These are phyloP conservation scores for Plasmodium vinckei DNA, from an alignment of 169 alveolate genomes.

Conservation along the genomic window DNA sequence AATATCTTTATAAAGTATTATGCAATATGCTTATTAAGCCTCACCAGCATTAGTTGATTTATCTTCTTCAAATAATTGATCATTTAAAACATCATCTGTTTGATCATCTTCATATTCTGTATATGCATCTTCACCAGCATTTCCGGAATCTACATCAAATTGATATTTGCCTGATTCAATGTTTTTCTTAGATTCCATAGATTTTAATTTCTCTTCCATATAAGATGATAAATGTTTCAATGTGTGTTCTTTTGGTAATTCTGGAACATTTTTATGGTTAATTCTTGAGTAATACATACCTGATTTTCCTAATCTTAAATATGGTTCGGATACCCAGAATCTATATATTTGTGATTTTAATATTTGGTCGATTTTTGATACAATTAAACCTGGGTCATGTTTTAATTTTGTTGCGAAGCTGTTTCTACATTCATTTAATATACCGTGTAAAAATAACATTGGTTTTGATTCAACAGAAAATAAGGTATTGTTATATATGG, in stretches of 20 bases:
- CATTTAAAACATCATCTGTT: slow-evolving; percentile 16
- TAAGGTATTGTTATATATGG: slow-evolving; percentile 74
- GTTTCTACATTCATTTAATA: slow-evolving; percentile 60
- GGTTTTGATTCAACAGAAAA: slow-evolving; percentile 73
- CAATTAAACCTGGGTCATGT: slow-evolving; percentile 76
- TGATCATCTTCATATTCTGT: slow-evolving; percentile 22
- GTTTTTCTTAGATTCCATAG: slow-evolving; percentile 73
- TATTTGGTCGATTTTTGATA: slow-evolving; percentile 75
- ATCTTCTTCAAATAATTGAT: slow-evolving; percentile 17
- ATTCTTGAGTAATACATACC: slow-evolving; percentile 19
- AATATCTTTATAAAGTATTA: not conserved
- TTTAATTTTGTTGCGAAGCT: slow-evolving; percentile 68
- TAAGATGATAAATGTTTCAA: slow-evolving; percentile 61
- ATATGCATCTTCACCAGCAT: not conserved
- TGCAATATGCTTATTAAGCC: not conserved
- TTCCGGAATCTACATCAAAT: slow-evolving; percentile 43
- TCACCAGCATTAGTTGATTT: not conserved
- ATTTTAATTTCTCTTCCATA: slow-evolving; percentile 75
- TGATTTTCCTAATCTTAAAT: slow-evolving; percentile 62
- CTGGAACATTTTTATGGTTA: slow-evolving; percentile 29
- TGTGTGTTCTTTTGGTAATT: slow-evolving; percentile 51
- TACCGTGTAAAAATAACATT: slow-evolving; percentile 64
- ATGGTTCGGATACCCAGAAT: slow-evolving; percentile 74
- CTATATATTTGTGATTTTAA: slow-evolving; percentile 70
- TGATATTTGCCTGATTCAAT: slow-evolving; percentile 65